phyloP scores from a whole-genome alignment of 202 grass and related monocot species.

The Setaria viridis region DNA sequence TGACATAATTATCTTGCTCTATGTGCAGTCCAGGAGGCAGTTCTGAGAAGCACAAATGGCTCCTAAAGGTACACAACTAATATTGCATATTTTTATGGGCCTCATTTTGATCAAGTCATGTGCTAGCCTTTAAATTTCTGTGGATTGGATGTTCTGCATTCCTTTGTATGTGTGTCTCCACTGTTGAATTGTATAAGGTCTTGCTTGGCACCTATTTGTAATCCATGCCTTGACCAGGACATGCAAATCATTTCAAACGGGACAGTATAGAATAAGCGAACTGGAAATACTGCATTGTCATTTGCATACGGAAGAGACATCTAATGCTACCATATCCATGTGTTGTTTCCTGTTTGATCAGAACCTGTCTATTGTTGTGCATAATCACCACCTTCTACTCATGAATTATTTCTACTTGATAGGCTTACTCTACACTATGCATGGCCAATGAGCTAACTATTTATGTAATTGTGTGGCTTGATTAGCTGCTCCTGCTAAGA shows the following conservation, averaged over 20 bases:
- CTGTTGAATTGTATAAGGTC: background rate
- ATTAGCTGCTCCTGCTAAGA: conserved; percentile 45
- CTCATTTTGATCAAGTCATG: background rate
- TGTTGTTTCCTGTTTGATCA: background rate
- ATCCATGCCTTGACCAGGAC: background rate
- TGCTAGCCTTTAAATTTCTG: background rate
- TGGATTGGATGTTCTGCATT: background rate
- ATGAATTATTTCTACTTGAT: background rate
- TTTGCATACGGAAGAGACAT: background rate
- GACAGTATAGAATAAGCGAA: background rate
- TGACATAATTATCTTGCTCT: conserved; percentile 1
- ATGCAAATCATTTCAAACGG: background rate
- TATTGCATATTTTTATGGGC: background rate
- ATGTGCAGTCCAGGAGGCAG: conserved; percentile 9
- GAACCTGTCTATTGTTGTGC: background rate
- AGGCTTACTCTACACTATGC: background rate
- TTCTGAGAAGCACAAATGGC: conserved; percentile 45
- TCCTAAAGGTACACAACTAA: conserved; percentile 47
- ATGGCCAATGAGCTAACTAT: background rate
- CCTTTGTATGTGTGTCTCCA: background rate
- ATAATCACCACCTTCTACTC: background rate
- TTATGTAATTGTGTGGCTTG: background rate
- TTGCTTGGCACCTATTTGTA: background rate
- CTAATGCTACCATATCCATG: background rate
- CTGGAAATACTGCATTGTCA: background rate